Percentiles rank a stretch among this genome's conserved stretches.
These are phyloP conservation scores for Medicago arabica DNA, from an alignment of 306 rosid genomes.

Conservation along the genomic window DNA sequence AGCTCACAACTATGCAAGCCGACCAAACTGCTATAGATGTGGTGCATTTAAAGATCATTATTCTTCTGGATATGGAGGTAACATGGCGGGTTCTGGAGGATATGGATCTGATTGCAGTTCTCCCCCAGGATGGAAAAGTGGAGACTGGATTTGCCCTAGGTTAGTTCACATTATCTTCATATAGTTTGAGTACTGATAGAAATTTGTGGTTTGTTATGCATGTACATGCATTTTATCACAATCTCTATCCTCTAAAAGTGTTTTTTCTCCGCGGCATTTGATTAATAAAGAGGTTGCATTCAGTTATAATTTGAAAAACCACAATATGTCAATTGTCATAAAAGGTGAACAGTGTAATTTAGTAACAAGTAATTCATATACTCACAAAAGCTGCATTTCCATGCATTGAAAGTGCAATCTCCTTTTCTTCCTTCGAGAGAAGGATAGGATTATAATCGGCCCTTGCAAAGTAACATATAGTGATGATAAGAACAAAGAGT, in stretches of 20 bases:
- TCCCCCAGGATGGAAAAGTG: conserved; percentile 97
- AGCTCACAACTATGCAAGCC: conserved; percentile 93
- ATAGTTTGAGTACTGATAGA: conserved; percentile 9
- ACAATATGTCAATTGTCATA: conserved; percentile 19
- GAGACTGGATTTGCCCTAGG: conserved; percentile 96
- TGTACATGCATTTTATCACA: conserved; percentile 9
- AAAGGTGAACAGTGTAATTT: conserved; percentile 25
- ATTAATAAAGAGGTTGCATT: conserved; percentile 24
- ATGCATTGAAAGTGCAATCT: conserved; percentile 30
- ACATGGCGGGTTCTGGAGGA: conserved; percentile 52
- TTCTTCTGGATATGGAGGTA: conserved; percentile 51
- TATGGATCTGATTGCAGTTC: conserved; percentile 62
- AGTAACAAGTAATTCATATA: conserved; percentile 16
- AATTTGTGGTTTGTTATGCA: conserved; percentile 4
- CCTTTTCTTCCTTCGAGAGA: conserved; percentile 30
- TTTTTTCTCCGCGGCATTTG: conserved; percentile 3
- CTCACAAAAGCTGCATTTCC: conserved; percentile 36
- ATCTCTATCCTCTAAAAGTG: neutral
- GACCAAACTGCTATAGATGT: conserved; percentile 78
- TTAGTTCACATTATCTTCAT: conserved; percentile 45
- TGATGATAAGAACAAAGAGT: neutral
- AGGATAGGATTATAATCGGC: conserved; percentile 8
- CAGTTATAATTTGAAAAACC: conserved; percentile 21
- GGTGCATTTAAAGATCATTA: conserved; percentile 65
- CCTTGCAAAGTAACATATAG: conserved; percentile 22